A percentile compares a stretch with the other conserved stretches of the same genome.
Conservation (phyloP, 306 rosid genomes). For the Alnus glutinosa region DNA sequence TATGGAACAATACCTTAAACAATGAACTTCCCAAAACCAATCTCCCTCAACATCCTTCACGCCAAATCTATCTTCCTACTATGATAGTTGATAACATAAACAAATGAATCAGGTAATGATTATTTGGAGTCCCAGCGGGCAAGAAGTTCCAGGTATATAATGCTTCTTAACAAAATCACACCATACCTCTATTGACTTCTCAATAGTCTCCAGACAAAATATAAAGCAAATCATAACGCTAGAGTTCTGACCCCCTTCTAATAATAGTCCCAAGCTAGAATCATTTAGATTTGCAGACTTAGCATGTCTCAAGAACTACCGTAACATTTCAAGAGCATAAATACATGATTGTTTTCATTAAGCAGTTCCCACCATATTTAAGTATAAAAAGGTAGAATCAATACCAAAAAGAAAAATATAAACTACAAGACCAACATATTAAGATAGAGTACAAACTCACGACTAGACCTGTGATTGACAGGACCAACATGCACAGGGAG, state of each 20-base stretch:
- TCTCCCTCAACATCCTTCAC: neutral
- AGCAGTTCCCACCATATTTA: neutral
- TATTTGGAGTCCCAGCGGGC: neutral
- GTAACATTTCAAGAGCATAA: neutral
- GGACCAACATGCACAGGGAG: slow-evolving; percentile 30
- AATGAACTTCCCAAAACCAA: neutral
- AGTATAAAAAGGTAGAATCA: neutral
- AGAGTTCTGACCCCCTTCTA: neutral
- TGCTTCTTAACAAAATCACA: neutral
- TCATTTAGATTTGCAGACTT: neutral
- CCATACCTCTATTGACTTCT: neutral
- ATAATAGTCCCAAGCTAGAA: neutral
- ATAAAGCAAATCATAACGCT: neutral
- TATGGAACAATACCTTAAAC: neutral
- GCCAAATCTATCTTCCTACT: neutral
- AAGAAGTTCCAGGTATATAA: neutral
- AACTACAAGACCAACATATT: neutral
- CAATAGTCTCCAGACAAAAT: neutral
- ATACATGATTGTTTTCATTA: neutral
- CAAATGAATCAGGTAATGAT: neutral
- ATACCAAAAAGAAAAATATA: slow-evolving; percentile 1
- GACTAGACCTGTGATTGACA: slow-evolving; percentile 32
- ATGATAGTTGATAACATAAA: neutral
- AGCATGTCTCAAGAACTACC: neutral
- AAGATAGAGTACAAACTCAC: slow-evolving; percentile 28